Evolutionary conservation across 225 moss, liverwort and hornwort species (phyloP), one percentile per base, ranked within the genome.

Genomic region (Thuidium tamariscinum): DNA sequence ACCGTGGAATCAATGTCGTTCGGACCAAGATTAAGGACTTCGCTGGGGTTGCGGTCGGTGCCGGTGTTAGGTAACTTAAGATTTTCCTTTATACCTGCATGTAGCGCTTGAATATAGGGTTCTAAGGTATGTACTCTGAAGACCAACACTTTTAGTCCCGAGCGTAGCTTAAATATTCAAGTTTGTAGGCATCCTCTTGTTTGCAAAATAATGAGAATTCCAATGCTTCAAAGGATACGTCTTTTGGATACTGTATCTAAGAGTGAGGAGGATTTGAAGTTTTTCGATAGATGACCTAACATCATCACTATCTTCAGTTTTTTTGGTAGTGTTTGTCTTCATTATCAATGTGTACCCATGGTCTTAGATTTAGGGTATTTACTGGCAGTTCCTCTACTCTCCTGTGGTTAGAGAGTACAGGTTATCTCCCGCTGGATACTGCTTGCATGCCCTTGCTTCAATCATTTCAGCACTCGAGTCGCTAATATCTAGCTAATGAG

Each of bases 11-110:
- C 86, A 99, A 93, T 86, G 96, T 99, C 14, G 98, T 99, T 46
- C 94, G 98, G 74, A 99, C 98, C 26, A 99, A 99, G 89, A 97
- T 99, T 82, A 99, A 99, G 87, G 92, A 95, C 88, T 99, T 99
- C 69, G 98, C 98, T 64, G 95, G 95, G 27, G 87, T 96, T 83
- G 98, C 98, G 12, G 97, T 97, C 46, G 98, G 98, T 83, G 66
- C 91, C 51, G 90, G 94, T 77, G 95, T 93, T 57, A 92, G 94
- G 92, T 93, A 63, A 75, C 62, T 79, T 46, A 34, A 72, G 71
- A 68, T 72, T 32, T 55, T 59, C 70, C 39, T 56, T 71, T 51
- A 61, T 73, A 51, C 18, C 42, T 77, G 32, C 17, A n/a, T 86
- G 23, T 80, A 46, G 29, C 54, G 62, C 51, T 41, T 41, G 57